These are phyloP conservation scores for Leccinum subtestaceum DNA, from an alignment of 768 basidiomycete species.

Conservation along the genomic window DNA sequence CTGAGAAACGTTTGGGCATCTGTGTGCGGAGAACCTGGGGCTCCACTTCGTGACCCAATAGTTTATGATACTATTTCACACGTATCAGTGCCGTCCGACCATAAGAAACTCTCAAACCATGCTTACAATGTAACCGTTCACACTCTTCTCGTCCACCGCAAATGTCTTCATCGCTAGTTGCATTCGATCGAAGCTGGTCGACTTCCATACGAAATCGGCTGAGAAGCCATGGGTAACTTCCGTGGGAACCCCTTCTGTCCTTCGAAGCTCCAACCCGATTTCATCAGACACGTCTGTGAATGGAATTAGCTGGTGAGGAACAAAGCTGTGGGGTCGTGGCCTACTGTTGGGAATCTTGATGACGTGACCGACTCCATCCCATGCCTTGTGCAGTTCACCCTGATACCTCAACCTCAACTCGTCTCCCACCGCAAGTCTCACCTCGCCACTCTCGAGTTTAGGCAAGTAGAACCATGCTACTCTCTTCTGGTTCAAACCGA, in stretches of 20 bases:
- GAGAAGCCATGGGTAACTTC: constrained; percentile 94
- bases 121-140: constrained; percentile 95
- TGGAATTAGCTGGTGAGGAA: constrained; percentile 6
- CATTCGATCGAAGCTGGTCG: constrained; percentile 99
- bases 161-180: constrained; percentile 99
- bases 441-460: constrained; percentile 97
- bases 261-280: constrained; percentile 88
- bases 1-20: constrained; percentile 97
- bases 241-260: constrained; percentile 88
- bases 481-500: constrained; percentile 97
- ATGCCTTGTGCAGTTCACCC: constrained; percentile 86
- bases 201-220: constrained; percentile 99
- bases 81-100: constrained; percentile 1
- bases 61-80: constrained; percentile 82
- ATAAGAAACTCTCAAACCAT: neutral
- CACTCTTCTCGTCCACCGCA: constrained; percentile 98
- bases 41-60: constrained; percentile 96
- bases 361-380: constrained; percentile 98
- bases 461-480: constrained; percentile 98
- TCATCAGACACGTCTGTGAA: constrained; percentile 93
- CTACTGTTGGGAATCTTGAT: constrained; percentile 98
- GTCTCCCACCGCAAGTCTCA: constrained; percentile 94
- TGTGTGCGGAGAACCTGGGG: constrained; percentile 87
- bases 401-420: constrained; percentile 87
- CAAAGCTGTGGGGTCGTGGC: constrained; percentile 27